These are phyloP conservation scores for Mercurialis annua DNA, from an alignment of 345 rosid genomes.

Conservation along the genomic window DNA sequence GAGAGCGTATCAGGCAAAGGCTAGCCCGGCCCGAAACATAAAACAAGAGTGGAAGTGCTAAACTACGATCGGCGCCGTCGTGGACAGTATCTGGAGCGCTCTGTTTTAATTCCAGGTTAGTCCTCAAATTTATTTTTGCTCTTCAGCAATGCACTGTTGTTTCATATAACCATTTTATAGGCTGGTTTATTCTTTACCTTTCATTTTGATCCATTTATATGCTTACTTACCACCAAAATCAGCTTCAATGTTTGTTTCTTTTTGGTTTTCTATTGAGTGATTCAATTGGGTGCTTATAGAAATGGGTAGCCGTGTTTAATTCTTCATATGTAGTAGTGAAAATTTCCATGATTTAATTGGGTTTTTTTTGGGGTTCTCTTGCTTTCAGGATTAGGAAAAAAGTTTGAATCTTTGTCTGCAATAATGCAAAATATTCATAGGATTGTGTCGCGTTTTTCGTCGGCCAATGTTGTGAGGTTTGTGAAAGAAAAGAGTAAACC, in stretches of 20 bases:
- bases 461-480: constrained; percentile 26
- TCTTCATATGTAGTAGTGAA: not conserved
- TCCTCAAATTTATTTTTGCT: too few relatives aligned
- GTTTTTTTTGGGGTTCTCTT: not conserved
- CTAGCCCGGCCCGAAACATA: too few relatives aligned
- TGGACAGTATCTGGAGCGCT: too few relatives aligned
- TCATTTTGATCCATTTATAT: not conserved
- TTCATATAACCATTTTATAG: too few relatives aligned
- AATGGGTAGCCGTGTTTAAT: not conserved
- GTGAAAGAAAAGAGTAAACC: constrained; percentile 19
- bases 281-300: not conserved
- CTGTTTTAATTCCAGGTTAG: too few relatives aligned
- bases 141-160: too few relatives aligned
- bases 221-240: too few relatives aligned
- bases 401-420: not conserved
- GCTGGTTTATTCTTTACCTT: not conserved
- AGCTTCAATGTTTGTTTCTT: not conserved
- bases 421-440: constrained; percentile 42
- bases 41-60: too few relatives aligned
- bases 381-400: constrained; percentile 8
- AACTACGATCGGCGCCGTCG: too few relatives aligned
- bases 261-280: not conserved
- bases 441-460: constrained; percentile 41
- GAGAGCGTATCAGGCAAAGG: too few relatives aligned
- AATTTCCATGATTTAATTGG: too few relatives aligned